A percentile compares a stretch with the other conserved stretches of the same genome.
Evolutionary conservation across 225 moss, liverwort and hornwort genomes (phyloP).

Genomic region (Neckera pumila): DNA sequence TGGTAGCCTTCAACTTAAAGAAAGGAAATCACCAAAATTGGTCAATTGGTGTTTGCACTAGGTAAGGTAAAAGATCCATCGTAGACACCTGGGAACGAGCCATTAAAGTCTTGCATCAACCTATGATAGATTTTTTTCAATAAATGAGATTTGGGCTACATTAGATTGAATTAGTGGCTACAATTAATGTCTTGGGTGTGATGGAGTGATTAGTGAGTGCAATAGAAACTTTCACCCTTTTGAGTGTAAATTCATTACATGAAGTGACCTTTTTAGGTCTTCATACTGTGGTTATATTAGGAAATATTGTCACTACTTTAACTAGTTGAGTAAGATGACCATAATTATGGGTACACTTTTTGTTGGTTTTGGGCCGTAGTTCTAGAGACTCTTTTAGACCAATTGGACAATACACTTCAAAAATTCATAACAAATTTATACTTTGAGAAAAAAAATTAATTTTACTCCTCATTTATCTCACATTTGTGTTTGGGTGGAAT

Average conservation of each 20-base stretch:
- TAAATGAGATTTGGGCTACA: background rate
- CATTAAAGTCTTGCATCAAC: background rate
- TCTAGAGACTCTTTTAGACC: background rate
- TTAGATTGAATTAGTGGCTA: too few relatives aligned
- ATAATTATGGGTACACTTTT: too few relatives aligned
- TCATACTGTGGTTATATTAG: too few relatives aligned
- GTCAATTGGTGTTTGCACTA: background rate
- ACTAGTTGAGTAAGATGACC: too few relatives aligned
- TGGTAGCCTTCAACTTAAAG: background rate
- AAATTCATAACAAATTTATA: too few relatives aligned
- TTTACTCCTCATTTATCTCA: background rate
- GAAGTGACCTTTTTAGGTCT: too few relatives aligned
- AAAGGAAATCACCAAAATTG: background rate
- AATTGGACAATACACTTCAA: background rate
- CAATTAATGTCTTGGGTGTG: background rate
- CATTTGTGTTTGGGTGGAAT: background rate
- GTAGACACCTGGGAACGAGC: fast-evolving
- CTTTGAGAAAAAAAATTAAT: background rate
- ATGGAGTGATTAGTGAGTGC: too few relatives aligned
- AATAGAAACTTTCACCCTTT: too few relatives aligned
- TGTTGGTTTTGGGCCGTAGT: background rate
- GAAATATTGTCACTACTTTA: too few relatives aligned
- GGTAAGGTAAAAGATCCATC: background rate
- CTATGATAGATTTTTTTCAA: background rate
- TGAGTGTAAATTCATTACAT: too few relatives aligned